Percentiles rank a stretch among this genome's conserved stretches.
Conservation (phyloP, 768 basidiomycete species). For the Clavaria fumosa region DNA sequence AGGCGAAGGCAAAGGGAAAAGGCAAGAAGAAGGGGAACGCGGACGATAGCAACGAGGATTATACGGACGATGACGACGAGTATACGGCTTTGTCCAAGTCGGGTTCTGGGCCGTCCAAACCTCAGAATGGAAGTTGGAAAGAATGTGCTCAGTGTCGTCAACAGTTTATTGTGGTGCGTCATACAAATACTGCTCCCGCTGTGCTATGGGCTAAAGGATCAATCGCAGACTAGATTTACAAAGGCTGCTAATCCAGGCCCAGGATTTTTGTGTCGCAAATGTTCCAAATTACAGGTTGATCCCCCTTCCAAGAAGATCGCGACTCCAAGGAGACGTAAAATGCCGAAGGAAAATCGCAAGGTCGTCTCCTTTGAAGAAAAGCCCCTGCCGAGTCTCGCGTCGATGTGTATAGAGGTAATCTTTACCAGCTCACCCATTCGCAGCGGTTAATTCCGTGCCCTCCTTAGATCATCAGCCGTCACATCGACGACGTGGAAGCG, state of each 20-base stretch:
- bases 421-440: background rate
- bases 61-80: conserved; percentile 48
- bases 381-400: conserved; percentile 43
- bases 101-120: conserved; percentile 26
- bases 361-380: conserved; percentile 30
- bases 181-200: background rate
- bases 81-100: conserved; percentile 50
- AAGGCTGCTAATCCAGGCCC: conserved; percentile 51
- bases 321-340: conserved; percentile 43
- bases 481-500: conserved; percentile 82
- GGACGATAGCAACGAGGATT: conserved; percentile 31
- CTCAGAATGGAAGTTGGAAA: conserved; percentile 64
- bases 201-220: background rate
- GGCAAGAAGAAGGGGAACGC: conserved; percentile 32
- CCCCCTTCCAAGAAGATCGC: conserved; percentile 80
- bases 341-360: conserved; percentile 49
- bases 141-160: conserved; percentile 70
- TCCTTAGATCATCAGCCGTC: conserved; percentile 57
- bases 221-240: conserved; percentile 69
- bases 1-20: conserved; percentile 26
- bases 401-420: conserved; percentile 66
- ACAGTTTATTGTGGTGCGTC: conserved; percentile 75
- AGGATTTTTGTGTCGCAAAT: conserved; percentile 74
- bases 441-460: background rate
- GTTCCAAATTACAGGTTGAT: conserved; percentile 59